Percentiles rank a stretch among this genome's conserved stretches.
Conservation (phyloP, 2,329 filamentous ascomycete genomes). For the Penicillium occitanis region DNA sequence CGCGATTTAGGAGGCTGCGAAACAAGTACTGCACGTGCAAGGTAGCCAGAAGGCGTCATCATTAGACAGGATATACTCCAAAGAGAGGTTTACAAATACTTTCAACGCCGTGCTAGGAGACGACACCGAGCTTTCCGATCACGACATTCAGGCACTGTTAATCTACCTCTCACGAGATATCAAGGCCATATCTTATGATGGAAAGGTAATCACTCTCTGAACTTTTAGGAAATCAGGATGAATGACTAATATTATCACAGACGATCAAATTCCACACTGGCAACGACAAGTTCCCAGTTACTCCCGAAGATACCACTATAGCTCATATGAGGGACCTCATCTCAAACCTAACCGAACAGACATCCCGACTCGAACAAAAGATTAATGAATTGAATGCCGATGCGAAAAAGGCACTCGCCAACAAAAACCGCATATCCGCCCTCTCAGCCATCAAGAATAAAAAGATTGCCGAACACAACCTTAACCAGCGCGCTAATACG, state of each 20-base stretch:
- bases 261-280: slow-evolving; percentile 71
- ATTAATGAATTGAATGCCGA: slow-evolving; percentile 52
- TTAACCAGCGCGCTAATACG: slow-evolving; percentile 70
- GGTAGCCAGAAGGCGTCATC: slow-evolving; percentile 48
- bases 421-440: slow-evolving; percentile 73
- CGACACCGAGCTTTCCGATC: slow-evolving; percentile 55
- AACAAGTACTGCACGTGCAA: slow-evolving; percentile 52
- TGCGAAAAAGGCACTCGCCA: slow-evolving; percentile 68
- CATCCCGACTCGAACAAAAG: slow-evolving; percentile 62
- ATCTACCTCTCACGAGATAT: slow-evolving; percentile 69
- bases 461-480: slow-evolving; percentile 73
- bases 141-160: slow-evolving; percentile 69
- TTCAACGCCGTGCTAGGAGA: slow-evolving; percentile 57
- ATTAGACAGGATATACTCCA: slow-evolving; percentile 68
- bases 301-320: slow-evolving; percentile 76
- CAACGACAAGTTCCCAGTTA: slow-evolving; percentile 58
- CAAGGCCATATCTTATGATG: slow-evolving; percentile 50
- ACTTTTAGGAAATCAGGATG: too few species aligned
- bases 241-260: neutral
- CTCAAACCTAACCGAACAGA: slow-evolving; percentile 62
- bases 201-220: slow-evolving; percentile 31
- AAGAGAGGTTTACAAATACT: slow-evolving; percentile 60
- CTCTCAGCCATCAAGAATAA: slow-evolving; percentile 77
- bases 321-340: slow-evolving; percentile 77
- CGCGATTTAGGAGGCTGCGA: slow-evolving; percentile 50